These are phyloP conservation scores for Eucalyptus cloeziana DNA, from an alignment of 345 rosid species.

Conservation along the genomic window DNA sequence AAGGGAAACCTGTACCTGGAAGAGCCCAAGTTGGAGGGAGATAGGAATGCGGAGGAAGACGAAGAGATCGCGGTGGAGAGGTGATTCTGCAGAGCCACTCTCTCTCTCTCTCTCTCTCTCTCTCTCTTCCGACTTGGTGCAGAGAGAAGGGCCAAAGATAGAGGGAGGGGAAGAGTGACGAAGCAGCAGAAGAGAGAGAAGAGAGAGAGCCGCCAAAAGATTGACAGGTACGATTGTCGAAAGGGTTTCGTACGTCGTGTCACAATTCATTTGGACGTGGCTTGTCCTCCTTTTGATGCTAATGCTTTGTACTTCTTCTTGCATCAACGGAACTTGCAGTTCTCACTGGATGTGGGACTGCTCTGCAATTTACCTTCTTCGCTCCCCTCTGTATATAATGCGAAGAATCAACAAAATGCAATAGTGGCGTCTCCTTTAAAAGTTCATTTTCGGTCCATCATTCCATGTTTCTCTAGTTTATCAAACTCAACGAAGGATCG, in stretches of 20 bases:
- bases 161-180: not conserved
- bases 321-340: not conserved
- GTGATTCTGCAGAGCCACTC: conserved; percentile 19
- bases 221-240: not conserved
- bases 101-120: not conserved
- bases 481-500: not conserved
- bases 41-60: conserved; percentile 26
- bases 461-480: not conserved
- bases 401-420: not conserved
- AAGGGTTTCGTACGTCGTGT: not conserved
- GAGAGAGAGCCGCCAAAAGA: not conserved
- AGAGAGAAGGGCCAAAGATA: not conserved
- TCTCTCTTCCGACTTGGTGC: not conserved
- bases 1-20: conserved; percentile 7
- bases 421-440: not conserved
- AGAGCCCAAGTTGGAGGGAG: conserved; percentile 6
- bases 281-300: not conserved
- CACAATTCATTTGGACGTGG: not conserved
- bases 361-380: not conserved
- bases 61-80: conserved; percentile 33
- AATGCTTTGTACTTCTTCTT: not conserved
- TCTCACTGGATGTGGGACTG: not conserved
- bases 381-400: not conserved
- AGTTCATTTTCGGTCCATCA: not conserved
- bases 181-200: not conserved